Percentiles rank a stretch among this genome's conserved stretches.
Evolutionary conservation across 345 rosid genomes (phyloP).

Genomic region (Citrus maxima): DNA sequence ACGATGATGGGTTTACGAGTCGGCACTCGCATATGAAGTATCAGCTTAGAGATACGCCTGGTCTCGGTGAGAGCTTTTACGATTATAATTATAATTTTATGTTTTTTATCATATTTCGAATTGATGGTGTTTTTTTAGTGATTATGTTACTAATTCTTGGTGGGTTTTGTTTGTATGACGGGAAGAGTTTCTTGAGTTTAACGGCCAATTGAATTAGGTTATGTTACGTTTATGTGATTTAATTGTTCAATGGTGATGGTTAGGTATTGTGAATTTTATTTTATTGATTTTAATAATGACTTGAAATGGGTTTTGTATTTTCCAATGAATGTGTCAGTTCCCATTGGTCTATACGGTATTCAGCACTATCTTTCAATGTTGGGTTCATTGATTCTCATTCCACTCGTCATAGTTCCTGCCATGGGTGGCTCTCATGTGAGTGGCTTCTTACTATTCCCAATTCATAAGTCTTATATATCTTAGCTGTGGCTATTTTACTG

Average conservation of each 20-base stretch:
- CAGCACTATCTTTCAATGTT: slow-evolving; percentile 90
- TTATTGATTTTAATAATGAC: background rate
- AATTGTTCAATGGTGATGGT: background rate
- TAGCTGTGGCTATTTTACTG: slow-evolving; percentile 18
- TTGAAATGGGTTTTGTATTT: slow-evolving; percentile 9
- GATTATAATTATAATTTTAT: background rate
- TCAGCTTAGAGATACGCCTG: slow-evolving; percentile 88
- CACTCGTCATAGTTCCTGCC: slow-evolving; percentile 93
- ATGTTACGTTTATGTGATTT: background rate
- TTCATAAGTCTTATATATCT: background rate
- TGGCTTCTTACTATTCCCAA: slow-evolving; percentile 6
- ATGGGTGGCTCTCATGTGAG: slow-evolving; percentile 97
- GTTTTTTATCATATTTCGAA: background rate
- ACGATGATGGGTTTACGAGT: slow-evolving; percentile 54
- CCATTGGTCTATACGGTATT: slow-evolving; percentile 89
- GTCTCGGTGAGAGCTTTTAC: slow-evolving; percentile 60
- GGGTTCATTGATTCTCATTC: slow-evolving; percentile 89
- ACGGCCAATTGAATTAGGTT: background rate
- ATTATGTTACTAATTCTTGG: background rate
- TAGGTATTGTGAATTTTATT: background rate
- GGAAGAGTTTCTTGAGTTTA: background rate
- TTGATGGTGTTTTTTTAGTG: background rate
- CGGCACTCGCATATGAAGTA: slow-evolving; percentile 84
- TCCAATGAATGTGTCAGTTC: slow-evolving; percentile 51
- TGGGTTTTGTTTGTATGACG: background rate